A percentile compares a stretch with the other conserved stretches of the same genome.
phyloP scores from a whole-genome alignment of 768 basidiomycete genomes.

The Leccinum aurantiacum region DNA sequence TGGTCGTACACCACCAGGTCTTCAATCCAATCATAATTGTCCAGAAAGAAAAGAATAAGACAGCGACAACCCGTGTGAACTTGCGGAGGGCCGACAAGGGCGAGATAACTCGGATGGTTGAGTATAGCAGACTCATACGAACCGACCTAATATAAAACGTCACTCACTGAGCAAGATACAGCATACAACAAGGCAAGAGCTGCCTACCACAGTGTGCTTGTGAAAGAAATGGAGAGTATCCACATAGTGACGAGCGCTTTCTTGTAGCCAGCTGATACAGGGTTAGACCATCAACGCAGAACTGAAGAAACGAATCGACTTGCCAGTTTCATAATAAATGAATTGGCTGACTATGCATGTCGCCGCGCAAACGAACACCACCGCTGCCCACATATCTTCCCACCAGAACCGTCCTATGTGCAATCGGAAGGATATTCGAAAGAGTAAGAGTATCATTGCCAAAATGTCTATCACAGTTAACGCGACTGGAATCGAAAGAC shows the following conservation, averaged over 20 bases:
- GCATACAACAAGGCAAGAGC: neutral
- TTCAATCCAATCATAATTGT: neutral
- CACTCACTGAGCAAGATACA: neutral
- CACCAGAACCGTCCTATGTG: constrained; percentile 23
- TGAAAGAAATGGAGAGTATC: neutral
- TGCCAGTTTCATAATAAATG: neutral
- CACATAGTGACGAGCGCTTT: neutral
- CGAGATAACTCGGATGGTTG: neutral
- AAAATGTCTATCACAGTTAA: constrained; percentile 8
- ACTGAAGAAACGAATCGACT: neutral
- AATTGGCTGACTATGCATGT: neutral
- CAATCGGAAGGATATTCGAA: constrained; percentile 17
- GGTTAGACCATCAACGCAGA: neutral
- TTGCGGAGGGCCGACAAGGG: neutral
- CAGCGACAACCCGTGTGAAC: neutral
- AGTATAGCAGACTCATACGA: neutral
- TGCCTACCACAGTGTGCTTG: neutral
- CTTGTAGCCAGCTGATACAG: neutral
- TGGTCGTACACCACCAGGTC: neutral
- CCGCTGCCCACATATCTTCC: constrained; percentile 26
- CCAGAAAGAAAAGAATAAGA: constrained; percentile 5
- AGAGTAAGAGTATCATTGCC: constrained; percentile 9
- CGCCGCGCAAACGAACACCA: neutral
- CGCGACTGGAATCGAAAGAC: constrained; percentile 2
- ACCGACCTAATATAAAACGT: neutral